Conservation (phyloP, 1,284 basidiomycete species). For the Sporisorium scitamineum region DNA sequence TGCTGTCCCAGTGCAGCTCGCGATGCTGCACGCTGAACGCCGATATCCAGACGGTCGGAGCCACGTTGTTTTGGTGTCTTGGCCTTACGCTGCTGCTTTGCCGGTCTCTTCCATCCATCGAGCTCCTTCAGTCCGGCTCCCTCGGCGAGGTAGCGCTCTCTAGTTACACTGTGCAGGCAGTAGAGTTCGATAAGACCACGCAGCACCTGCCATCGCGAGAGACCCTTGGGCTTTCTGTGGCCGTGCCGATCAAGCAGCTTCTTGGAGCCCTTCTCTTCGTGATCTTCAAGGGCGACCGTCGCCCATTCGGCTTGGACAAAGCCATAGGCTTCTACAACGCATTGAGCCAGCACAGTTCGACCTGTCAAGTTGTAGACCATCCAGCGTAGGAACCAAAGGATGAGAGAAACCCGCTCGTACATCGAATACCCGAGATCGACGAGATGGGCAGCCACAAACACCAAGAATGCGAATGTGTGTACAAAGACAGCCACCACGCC, state of each 20-base stretch:
- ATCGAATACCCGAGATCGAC: slow-evolving; percentile 54
- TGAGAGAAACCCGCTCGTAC: slow-evolving; percentile 41
- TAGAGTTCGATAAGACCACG: slow-evolving; percentile 63
- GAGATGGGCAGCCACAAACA: slow-evolving; percentile 64
- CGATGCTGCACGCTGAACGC: slow-evolving; percentile 41
- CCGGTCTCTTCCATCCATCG: slow-evolving; percentile 35
- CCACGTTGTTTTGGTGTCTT: neutral
- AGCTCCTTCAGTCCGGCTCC: slow-evolving; percentile 60
- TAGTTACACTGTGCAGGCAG: slow-evolving; percentile 63
- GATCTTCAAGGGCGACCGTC: slow-evolving; percentile 63
- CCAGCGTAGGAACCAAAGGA: slow-evolving; percentile 66
- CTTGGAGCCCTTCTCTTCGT: slow-evolving; percentile 57
- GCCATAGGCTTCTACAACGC: slow-evolving; percentile 57
- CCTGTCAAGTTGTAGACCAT: slow-evolving; percentile 61
- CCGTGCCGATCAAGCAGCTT: slow-evolving; percentile 11
- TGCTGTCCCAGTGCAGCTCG: slow-evolving; percentile 31
- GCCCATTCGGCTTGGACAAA: slow-evolving; percentile 65
- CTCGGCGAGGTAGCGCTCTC: slow-evolving; percentile 57
- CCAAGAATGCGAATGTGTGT: slow-evolving; percentile 50
- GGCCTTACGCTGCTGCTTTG: neutral
- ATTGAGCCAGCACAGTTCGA: slow-evolving; percentile 61
- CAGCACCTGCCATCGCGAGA: slow-evolving; percentile 60
- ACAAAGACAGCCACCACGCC: slow-evolving; percentile 23
- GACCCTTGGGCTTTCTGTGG: slow-evolving; percentile 45
- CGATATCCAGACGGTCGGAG: slow-evolving; percentile 44